Percentiles rank a stretch among this genome's conserved stretches.
Conservation (phyloP, 1,284 basidiomycete genomes). For the Puccinia coronata region DNA sequence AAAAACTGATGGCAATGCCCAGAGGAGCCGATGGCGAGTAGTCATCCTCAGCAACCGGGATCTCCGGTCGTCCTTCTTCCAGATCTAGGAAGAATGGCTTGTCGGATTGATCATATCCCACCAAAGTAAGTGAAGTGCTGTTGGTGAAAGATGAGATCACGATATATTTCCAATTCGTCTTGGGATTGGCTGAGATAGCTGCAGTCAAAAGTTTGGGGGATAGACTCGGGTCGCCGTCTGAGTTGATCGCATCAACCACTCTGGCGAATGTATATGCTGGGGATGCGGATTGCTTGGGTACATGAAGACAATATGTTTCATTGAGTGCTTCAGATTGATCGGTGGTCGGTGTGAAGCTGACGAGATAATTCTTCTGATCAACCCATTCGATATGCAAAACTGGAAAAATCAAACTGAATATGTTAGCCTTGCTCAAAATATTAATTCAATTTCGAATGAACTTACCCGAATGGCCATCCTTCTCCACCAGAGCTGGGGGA, state of each 20-base stretch:
- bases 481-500: conserved; percentile 13
- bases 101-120: conserved; percentile 24
- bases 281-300: conserved; percentile 5
- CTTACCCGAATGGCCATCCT: conserved; percentile 34
- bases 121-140: conserved; percentile 29
- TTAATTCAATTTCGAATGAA: not conserved
- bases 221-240: conserved; percentile 7
- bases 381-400: conserved; percentile 48
- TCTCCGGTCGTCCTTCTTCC: conserved; percentile 30
- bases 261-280: not conserved
- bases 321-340: conserved; percentile 22
- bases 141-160: conserved; percentile 26
- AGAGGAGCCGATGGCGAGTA: conserved; percentile 35
- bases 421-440: not conserved
- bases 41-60: conserved; percentile 40
- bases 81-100: conserved; percentile 38
- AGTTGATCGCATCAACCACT: conserved; percentile 22
- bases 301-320: conserved; percentile 36
- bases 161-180: conserved; percentile 32
- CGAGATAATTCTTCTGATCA: conserved; percentile 41
- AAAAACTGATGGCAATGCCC: conserved; percentile 29
- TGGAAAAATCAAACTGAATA: not conserved
- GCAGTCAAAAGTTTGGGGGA: conserved; percentile 11
- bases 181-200: conserved; percentile 1
- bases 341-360: conserved; percentile 20